Base-by-base conservation (phyloP, 192 early-diverging fungal species). In the Bifiguratus adelaidae region DNA sequence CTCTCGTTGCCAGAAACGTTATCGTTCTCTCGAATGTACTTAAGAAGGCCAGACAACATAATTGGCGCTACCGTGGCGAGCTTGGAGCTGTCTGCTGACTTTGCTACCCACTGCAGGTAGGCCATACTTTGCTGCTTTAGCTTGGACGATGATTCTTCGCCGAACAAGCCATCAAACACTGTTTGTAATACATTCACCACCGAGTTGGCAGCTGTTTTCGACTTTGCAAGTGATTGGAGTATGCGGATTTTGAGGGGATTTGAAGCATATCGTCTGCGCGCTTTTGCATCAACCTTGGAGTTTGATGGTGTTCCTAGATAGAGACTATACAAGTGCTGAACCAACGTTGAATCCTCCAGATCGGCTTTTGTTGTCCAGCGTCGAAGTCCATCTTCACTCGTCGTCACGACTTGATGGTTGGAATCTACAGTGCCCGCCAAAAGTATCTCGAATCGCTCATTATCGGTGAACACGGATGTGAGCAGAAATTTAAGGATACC, bases 101-200 rank as follows among this genome's bases (percentile, higher is more conserved):
- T 60, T 8, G 86, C 79, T 19, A 85, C 69, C 93, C 93, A 97
- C 41, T 92, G 90, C 35, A 94, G 55, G 68, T 91, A 97, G 1
- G 66, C 52, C 76, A 94, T 88, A 1, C 82, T 85, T 2, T 77
- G 69, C 50, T 74, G 73, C 6, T 82, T 65, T 13, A 94, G 61
- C 41, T 80, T 89, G 13, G 67, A 38, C 23, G 67, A 87, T 15
- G 88, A 75, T 6, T 37, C 43, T 22, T 83, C 71, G n/a, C 84
- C 81, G 61, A 86, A 91, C 4, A 97, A 61, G 23, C 82, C 74
- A 65, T 93, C 88, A 59, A 85, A 84, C 6, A 81, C 58, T 3
- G 88, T 78, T 29, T 85, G 84, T 1, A 83, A 48, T 50, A 86
- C 78, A 7, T 72, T 61, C 1, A 88, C 77, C 40, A 86, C 76